Evolutionary conservation across 2,329 filamentous ascomycete genomes (phyloP).

Genomic region (Penicillium fuscoglaucum): DNA sequence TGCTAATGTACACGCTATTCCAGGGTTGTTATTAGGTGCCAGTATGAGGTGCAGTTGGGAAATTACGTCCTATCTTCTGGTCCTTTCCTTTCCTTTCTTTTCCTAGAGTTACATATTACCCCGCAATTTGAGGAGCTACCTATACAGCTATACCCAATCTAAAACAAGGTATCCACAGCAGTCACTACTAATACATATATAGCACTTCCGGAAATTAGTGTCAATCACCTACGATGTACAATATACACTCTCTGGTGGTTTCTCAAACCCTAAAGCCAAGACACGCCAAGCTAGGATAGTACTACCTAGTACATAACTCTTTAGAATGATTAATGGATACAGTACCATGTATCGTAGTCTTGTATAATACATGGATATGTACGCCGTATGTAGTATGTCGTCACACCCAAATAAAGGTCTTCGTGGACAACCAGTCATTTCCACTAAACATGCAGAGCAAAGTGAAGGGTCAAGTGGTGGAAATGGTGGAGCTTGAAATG

Average conservation of each 20-base stretch:
- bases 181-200: too few relatives aligned
- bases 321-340: not conserved
- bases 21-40: not conserved
- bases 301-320: not conserved
- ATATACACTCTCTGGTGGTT: not conserved
- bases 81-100: not conserved
- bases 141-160: not conserved
- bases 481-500: not conserved
- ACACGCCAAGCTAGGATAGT: not conserved
- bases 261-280: not conserved
- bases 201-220: not conserved
- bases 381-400: not conserved
- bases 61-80: too few relatives aligned
- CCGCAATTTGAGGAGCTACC: not conserved
- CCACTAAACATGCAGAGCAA: not conserved
- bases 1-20: not conserved
- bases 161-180: too few relatives aligned
- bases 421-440: not conserved
- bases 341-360: not conserved
- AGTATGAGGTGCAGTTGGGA: not conserved
- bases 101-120: not conserved
- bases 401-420: not conserved
- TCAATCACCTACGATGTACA: not conserved
- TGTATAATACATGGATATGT: not conserved
- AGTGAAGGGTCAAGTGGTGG: not conserved